Percentiles rank a stretch among this genome's conserved stretches.
Conservation (phyloP, 2,329 filamentous ascomycete species). For the Penicillium italicum region DNA sequence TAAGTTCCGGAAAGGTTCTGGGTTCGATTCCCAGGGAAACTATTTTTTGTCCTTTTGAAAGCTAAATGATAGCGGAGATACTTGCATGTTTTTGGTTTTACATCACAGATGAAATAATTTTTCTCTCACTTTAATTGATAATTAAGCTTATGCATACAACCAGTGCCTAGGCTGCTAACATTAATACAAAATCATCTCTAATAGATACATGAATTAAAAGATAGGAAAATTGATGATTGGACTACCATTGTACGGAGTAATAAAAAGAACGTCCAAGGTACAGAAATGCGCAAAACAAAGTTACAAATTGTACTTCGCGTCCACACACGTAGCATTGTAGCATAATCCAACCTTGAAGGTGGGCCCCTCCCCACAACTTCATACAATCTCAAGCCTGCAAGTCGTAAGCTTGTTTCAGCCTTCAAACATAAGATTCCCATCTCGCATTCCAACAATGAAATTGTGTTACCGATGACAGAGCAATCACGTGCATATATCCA, state of each 20-base stretch:
- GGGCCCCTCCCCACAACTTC: background rate
- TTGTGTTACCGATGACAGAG: background rate
- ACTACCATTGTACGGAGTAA: no score
- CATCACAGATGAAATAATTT: background rate
- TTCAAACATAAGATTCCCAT: background rate
- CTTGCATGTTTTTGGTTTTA: background rate
- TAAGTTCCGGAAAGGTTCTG: slow-evolving; percentile 4
- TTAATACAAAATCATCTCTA: background rate
- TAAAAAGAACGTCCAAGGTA: no score
- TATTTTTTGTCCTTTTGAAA: background rate
- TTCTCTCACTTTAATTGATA: background rate
- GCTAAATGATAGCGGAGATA: background rate
- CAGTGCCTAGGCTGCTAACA: background rate
- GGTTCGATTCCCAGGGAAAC: slow-evolving; percentile 7
- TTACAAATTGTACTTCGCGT: no score
- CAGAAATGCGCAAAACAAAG: no score
- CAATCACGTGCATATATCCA: background rate
- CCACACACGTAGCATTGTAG: no score
- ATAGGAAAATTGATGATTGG: no score
- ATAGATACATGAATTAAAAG: background rate
- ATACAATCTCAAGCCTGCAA: background rate
- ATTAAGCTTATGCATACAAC: no score
- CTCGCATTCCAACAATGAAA: background rate
- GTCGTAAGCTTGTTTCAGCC: background rate
- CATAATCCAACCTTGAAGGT: background rate